Evolutionary conservation across 2,329 filamentous ascomycete genomes (phyloP).

Genomic region (Epichloe glyceriae): DNA sequence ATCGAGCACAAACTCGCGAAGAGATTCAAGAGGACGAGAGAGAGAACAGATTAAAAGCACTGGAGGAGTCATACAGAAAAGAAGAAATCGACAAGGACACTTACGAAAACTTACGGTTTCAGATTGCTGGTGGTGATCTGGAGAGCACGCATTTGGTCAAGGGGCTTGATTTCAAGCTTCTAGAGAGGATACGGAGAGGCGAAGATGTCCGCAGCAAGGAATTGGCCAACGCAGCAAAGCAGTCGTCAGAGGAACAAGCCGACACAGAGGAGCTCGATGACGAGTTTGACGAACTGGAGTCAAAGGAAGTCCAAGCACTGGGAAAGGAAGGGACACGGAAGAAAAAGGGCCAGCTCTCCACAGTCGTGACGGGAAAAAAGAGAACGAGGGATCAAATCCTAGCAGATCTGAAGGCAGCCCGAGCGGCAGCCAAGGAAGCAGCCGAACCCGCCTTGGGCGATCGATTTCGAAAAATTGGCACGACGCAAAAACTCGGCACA

Average conservation of each 20-base stretch:
- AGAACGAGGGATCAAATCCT: constrained; percentile 53
- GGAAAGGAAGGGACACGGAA: constrained; percentile 36
- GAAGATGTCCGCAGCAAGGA: constrained; percentile 48
- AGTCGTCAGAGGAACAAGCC: constrained; percentile 15
- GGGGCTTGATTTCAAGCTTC: constrained; percentile 73
- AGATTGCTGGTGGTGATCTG: constrained; percentile 74
- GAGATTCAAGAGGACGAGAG: constrained; percentile 40
- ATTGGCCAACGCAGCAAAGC: constrained; percentile 11
- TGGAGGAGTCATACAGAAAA: constrained; percentile 72
- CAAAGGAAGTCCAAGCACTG: constrained; percentile 39
- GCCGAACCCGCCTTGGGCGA: constrained; percentile 39
- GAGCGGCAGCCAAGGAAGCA: constrained; percentile 44
- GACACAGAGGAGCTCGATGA: constrained; percentile 41
- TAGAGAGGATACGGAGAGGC: constrained; percentile 54
- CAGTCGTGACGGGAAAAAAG: constrained; percentile 43
- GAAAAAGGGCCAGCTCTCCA: constrained; percentile 50
- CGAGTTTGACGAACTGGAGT: constrained; percentile 47
- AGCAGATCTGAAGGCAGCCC: constrained; percentile 51
- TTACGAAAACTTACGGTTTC: constrained; percentile 60
- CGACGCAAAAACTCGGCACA: constrained; percentile 37
- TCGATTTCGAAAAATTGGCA: constrained; percentile 53
- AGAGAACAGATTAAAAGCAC: constrained; percentile 55
- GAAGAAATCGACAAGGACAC: constrained; percentile 71
- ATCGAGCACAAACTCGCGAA: constrained; percentile 58
- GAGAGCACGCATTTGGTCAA: constrained; percentile 79